These are phyloP conservation scores for Paspalum vaginatum DNA, from an alignment of 176 grass and related monocot species.

Conservation along the genomic window DNA sequence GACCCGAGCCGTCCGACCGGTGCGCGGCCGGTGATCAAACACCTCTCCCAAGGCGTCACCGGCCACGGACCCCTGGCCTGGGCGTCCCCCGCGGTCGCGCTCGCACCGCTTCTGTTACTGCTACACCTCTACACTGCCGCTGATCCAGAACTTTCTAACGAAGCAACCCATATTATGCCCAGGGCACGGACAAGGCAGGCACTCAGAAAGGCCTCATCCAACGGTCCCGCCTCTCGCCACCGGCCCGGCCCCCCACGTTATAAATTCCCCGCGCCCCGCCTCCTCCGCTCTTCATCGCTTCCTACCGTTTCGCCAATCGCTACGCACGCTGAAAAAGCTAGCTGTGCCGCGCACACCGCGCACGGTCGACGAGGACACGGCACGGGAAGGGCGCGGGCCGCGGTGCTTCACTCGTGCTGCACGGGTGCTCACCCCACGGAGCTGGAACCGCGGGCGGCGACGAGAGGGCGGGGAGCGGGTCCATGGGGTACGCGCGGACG, in stretches of 20 bases:
- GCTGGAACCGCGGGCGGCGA: neutral
- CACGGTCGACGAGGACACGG: neutral
- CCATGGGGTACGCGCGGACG: conserved; percentile 58
- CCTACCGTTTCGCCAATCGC: neutral
- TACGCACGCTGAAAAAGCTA: too few species aligned
- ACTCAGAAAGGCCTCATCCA: neutral
- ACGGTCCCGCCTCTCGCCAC: neutral
- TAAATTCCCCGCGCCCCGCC: conserved; percentile 39
- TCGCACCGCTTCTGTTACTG: neutral
- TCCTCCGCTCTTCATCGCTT: neutral
- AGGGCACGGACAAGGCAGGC: neutral
- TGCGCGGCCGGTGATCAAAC: neutral
- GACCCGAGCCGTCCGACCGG: neutral
- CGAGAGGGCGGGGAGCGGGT: neutral
- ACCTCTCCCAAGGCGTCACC: neutral
- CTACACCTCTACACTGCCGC: neutral
- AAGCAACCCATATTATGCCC: neutral
- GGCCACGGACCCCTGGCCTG: conserved; percentile 41
- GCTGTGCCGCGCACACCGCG: neutral
- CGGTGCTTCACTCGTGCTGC: neutral
- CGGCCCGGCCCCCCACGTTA: conserved; percentile 17
- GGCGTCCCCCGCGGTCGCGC: neutral
- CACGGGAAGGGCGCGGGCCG: neutral
- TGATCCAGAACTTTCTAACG: conserved; percentile 13
- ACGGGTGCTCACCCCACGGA: neutral